These are phyloP conservation scores for Musa schizocarpa DNA, from an alignment of 176 grass and related monocot species.

Conservation along the genomic window DNA sequence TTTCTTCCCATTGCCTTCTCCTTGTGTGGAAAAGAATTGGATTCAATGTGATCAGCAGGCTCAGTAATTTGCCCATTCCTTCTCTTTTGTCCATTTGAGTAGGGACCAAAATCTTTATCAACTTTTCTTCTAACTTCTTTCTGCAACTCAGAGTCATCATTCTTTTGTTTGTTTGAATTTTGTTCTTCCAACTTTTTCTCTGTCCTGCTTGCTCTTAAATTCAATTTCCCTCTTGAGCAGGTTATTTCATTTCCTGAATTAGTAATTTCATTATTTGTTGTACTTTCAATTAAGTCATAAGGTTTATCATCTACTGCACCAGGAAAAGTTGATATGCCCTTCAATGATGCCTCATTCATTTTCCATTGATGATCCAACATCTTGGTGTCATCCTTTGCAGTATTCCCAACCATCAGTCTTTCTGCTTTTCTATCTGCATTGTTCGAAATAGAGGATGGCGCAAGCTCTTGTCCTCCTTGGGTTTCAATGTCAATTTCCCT, in stretches of 20 bases:
- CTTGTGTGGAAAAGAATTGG: slow-evolving; percentile 30
- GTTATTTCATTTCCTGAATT: slow-evolving; percentile 36
- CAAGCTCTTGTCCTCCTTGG: slow-evolving; percentile 28
- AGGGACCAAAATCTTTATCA: slow-evolving; percentile 39
- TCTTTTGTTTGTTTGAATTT: slow-evolving; percentile 35
- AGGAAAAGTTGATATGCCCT: slow-evolving; percentile 25
- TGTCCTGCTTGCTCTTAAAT: slow-evolving; percentile 45
- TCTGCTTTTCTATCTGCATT: slow-evolving; percentile 27
- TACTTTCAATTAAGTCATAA: slow-evolving; percentile 19
- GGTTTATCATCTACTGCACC: slow-evolving; percentile 34
- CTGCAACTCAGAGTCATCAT: slow-evolving; percentile 34
- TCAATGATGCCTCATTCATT: slow-evolving; percentile 33
- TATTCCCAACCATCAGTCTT: slow-evolving; percentile 35
- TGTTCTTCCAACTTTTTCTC: slow-evolving; percentile 37
- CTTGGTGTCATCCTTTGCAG: slow-evolving; percentile 8
- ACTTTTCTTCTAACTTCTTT: slow-evolving; percentile 61
- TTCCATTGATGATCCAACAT: slow-evolving; percentile 15
- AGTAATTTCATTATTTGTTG: slow-evolving; percentile 35
- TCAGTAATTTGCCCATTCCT: slow-evolving; percentile 42
- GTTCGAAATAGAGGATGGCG: slow-evolving; percentile 28
- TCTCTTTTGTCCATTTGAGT: slow-evolving; percentile 36
- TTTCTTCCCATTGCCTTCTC: slow-evolving; percentile 24
- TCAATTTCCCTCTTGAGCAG: slow-evolving; percentile 36
- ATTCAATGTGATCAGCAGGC: slow-evolving; percentile 28
- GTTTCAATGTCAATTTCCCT: slow-evolving; percentile 45